Base-by-base conservation (phyloP, 2,329 filamentous ascomycete genomes). In the Ploettnerulaceae sp. region DNA sequence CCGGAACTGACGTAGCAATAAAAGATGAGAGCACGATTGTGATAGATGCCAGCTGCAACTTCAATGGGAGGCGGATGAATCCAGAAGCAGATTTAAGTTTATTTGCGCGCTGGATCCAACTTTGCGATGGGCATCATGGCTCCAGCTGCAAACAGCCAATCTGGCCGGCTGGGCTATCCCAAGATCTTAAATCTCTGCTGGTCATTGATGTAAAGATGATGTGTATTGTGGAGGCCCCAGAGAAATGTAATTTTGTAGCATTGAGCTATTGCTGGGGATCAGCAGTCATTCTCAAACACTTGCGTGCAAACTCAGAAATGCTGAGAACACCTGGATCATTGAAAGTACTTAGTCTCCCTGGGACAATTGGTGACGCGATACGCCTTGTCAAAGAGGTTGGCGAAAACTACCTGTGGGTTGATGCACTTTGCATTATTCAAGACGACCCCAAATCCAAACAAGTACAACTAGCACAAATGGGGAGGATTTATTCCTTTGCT, bases 381-480 rank as follows among this genome's bases (percentile, higher is more conserved):
- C 21, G 47, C 6, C 52, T 61, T 8, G 45, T 57, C 7, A 53
- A 42, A 20, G 25, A 47, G 2, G 44, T 61, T 35, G 56, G 53
- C 31, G 31, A 51, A 32, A 37, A 43, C 9, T 58, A 57, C 32
- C 33, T 49, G 12, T 49, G 51, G 17, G 34, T 33, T 2, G 59
- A 60, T 38, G 49, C 57, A 7, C 38, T 53, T 4, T 53, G 50
- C 26, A 47, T 53, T 17, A 26, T 53, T 7, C 41, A 50, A 35
- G 47, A 53, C 17, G 42, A 53, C 28, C 20, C 41, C 3, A 7
- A 7, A 5, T 15, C 18, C 9, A 20, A 45, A 4, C 8, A 53
- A 25, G 47, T 46, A 12, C 47, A 59, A 14, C 57, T 62, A 14
- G 48, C 48, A 20, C 42, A 52, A 9, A 52, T 62, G 21, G 53